Evolutionary conservation across 179 eudicot genomes (phyloP).

Genomic region (Carnegiea gigantea): DNA sequence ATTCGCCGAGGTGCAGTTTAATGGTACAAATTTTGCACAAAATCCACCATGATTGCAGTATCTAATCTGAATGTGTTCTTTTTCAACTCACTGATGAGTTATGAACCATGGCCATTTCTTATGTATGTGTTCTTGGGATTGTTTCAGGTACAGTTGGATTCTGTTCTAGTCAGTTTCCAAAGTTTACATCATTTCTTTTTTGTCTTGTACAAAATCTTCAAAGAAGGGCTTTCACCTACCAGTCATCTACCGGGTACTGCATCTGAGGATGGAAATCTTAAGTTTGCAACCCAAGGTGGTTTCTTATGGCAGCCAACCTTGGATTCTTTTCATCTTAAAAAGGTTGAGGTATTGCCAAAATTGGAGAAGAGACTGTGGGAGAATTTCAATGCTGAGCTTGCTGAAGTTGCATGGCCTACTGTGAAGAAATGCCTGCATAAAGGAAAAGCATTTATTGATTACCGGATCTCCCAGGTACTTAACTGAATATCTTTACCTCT

Average conservation of each 20-base stretch:
- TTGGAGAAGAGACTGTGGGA: constrained; percentile 57
- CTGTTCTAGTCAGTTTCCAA: constrained; percentile 65
- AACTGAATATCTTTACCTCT: not conserved
- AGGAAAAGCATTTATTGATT: constrained; percentile 73
- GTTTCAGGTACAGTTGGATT: constrained; percentile 77
- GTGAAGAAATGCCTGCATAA: constrained; percentile 68
- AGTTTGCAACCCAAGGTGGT: constrained; percentile 82
- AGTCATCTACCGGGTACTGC: constrained; percentile 35
- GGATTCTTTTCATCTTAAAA: constrained; percentile 36
- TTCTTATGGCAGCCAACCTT: constrained; percentile 65
- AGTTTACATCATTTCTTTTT: constrained; percentile 89
- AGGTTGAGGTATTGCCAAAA: constrained; percentile 30
- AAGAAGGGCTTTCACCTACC: constrained; percentile 56
- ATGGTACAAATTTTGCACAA: not conserved
- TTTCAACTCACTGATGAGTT: not conserved
- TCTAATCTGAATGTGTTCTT: not conserved
- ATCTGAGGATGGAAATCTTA: constrained; percentile 40
- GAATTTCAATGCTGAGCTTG: constrained; percentile 62
- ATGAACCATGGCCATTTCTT: constrained; percentile 4
- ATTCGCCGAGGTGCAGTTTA: not conserved
- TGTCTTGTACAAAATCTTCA: constrained; percentile 81
- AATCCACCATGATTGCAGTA: not conserved
- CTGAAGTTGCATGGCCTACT: constrained; percentile 73
- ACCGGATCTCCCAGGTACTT: constrained; percentile 75
- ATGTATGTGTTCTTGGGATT: constrained; percentile 12